Percentiles rank a stretch among this genome's conserved stretches.
Conservation (phyloP, 1,139 yeast species). For the Yamadazyma trypodendri region DNA sequence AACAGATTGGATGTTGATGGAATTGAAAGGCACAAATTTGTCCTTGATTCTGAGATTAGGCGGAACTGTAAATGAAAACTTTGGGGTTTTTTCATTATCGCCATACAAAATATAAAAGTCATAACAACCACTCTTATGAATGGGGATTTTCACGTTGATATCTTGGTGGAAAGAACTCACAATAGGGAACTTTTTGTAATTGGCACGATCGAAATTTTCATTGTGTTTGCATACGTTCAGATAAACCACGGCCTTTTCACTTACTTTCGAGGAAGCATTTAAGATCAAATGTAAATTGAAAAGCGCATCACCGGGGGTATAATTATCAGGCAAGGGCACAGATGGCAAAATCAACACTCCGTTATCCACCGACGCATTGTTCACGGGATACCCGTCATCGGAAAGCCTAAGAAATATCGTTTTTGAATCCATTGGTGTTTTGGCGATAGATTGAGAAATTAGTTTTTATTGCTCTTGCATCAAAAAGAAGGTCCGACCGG, state of each 20-base stretch:
- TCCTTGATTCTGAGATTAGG: constrained; percentile 65
- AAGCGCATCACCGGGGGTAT: constrained; percentile 43
- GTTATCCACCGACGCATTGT: constrained; percentile 38
- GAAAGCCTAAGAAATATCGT: constrained; percentile 50
- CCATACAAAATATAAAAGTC: constrained; percentile 61
- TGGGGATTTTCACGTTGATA: constrained; percentile 55
- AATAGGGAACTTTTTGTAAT: constrained; percentile 49
- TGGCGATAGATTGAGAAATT: not conserved
- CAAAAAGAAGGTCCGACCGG: too few relatives aligned
- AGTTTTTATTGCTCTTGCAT: not conserved
- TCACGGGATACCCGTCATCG: constrained; percentile 58
- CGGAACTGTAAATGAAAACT: constrained; percentile 76
- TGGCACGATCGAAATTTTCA: constrained; percentile 53
- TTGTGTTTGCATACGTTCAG: constrained; percentile 65
- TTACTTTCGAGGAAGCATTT: constrained; percentile 71
- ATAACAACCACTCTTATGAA: constrained; percentile 78
- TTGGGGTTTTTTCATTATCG: constrained; percentile 41
- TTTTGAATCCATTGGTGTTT: constrained; percentile 5
- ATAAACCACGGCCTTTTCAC: constrained; percentile 69
- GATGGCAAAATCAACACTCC: constrained; percentile 72
- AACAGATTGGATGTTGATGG: constrained; percentile 82
- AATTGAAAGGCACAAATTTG: constrained; percentile 65
- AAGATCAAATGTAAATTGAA: constrained; percentile 61
- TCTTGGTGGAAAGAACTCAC: constrained; percentile 58
- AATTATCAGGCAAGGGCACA: constrained; percentile 42